Conservation (phyloP, 23 red algal species). For the Gracilariopsis chorda region DNA sequence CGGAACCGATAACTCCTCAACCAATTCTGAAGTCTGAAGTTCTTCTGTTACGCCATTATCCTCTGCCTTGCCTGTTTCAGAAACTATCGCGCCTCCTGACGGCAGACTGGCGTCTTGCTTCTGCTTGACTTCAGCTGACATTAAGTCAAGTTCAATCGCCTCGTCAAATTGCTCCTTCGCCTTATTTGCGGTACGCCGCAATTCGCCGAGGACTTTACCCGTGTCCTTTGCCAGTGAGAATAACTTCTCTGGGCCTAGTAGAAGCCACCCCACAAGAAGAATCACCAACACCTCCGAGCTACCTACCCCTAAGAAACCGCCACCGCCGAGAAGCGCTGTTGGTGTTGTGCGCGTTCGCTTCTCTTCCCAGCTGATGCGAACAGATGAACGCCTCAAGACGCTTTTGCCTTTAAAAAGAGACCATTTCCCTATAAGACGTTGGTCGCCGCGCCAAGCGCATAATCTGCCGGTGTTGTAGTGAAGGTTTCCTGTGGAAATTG, state of each 20-base stretch:
- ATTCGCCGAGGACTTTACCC: constrained; percentile 73
- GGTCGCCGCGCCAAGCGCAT: neutral
- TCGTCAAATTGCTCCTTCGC: constrained; percentile 62
- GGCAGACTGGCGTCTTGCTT: neutral
- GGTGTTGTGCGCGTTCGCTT: neutral
- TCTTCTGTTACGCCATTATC: neutral
- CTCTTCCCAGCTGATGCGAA: too few relatives aligned
- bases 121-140: neutral
- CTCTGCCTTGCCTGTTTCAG: neutral
- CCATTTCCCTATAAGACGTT: neutral
- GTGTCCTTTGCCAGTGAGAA: constrained; percentile 65
- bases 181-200: constrained; percentile 66
- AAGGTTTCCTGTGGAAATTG: neutral
- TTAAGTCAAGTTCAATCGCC: constrained; percentile 62
- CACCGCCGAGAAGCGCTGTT: constrained; percentile 29
- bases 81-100: neutral
- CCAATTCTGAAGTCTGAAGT: neutral
- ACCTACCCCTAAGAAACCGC: constrained; percentile 88
- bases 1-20: neutral
- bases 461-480: neutral
- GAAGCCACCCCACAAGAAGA: constrained; percentile 82
- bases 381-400: too few relatives aligned
- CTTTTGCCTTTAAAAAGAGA: neutral
- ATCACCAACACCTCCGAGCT: constrained; percentile 77
- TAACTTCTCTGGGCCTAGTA: constrained; percentile 80